Base-by-base conservation (phyloP, 148 eudicot species). In the Silene uniflora region DNA sequence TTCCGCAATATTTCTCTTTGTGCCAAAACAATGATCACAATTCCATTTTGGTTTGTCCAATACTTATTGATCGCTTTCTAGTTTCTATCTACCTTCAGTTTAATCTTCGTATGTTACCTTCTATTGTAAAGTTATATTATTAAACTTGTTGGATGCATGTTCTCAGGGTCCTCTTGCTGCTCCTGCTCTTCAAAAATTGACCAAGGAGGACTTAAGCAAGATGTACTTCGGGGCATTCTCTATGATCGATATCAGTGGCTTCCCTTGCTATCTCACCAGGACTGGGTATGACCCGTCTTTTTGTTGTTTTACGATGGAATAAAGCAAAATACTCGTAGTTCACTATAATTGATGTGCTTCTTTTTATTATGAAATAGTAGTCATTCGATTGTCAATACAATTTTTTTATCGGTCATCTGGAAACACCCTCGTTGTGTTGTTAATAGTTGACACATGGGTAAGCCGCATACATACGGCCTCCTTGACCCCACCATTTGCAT, bases 161-260 rank as follows among this genome's bases (percentile, higher is more conserved):
- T 77, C 75, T 84, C 85, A 95, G 98, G 98, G 98, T 69, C 98
- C 98, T 69, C 98, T 92, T 80, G 91, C 98, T 69, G 98, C 90
- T 47, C 86, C 97, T 56, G 92, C 83, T 86, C 96, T 95, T 76
- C 98, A 95, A 72, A 83, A 90, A 23, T 82, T 92, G 82, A 95
- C 96, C 1, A 90, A 95, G 77, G 95, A 82, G 49, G 97, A 95
- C 73, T 83, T 95, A 75, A 92, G 93, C 91, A 95, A 95, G 88
- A 21, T 90, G 42, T 95, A 92, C 92, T 95, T 95, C 73, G 95
- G 98, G 71, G 86, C 84, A 52, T 95, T 95, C 73, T 76, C 77
- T 62, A 81, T 83, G 62, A 62, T 90, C 75, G 96, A 95, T 27
- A 87, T 95, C 77, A 88, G 89, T 85, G 98, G 98, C 5, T 77